Evolutionary conservation across 2,329 filamentous ascomycete genomes (phyloP).

Genomic region (Talaromyces sp.): DNA sequence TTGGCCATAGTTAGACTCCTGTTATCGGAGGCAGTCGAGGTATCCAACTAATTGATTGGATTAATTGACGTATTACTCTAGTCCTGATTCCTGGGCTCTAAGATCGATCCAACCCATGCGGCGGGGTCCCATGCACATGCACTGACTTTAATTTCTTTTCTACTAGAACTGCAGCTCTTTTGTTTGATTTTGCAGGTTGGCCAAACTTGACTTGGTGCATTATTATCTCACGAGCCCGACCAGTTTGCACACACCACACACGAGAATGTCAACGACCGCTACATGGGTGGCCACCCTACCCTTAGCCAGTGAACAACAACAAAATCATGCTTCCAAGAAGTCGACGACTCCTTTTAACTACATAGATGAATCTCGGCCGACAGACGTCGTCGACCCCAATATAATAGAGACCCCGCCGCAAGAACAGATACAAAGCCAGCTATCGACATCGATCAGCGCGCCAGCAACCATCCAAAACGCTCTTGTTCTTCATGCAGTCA

Average conservation of each 20-base stretch:
- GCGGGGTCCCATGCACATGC: background rate
- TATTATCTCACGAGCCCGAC: background rate
- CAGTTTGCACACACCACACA: background rate
- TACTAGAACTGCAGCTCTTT: background rate
- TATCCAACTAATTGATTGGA: background rate
- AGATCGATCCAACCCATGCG: background rate
- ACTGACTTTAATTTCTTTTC: background rate
- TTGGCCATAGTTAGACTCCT: slow-evolving; percentile 4
- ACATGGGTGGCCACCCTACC: background rate
- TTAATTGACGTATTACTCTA: background rate
- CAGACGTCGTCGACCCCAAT: background rate
- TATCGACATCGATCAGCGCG: background rate
- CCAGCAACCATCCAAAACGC: slow-evolving; percentile 21
- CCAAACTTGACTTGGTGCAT: background rate
- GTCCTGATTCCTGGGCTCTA: background rate
- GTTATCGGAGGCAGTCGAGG: slow-evolving; percentile 3
- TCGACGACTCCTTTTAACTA: background rate
- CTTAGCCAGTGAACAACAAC: background rate
- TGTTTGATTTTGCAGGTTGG: background rate
- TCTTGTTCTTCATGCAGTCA: slow-evolving; percentile 47
- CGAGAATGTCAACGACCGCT: background rate
- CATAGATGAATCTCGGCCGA: background rate
- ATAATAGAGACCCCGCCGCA: background rate
- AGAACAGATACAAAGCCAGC: background rate
- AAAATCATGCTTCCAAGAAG: background rate